Base-by-base conservation (phyloP, 140 eudicot species). In the Flaveria floridana region DNA sequence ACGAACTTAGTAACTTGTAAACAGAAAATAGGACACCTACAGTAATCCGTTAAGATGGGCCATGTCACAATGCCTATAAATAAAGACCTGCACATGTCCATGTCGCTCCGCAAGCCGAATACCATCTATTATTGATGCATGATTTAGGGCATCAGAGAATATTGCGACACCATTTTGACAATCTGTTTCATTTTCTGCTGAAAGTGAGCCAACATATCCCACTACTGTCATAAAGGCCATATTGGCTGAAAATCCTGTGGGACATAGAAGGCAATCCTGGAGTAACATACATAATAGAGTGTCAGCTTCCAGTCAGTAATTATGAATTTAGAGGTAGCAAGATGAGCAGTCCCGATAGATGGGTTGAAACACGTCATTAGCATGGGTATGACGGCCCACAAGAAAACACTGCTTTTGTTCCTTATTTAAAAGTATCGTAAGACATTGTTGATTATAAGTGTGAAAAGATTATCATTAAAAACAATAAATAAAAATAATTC, bases 201-300 rank as follows among this genome's bases (percentile, higher is more conserved):
- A 68, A 28, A 90, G 88, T 25, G 87, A 83, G 34, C 91, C 89
- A 76, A 94, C 58, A 69, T 87, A 88, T 82, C 96, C 99, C 62
- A 90, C 68, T 44, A 96, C 88, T 68, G 92, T 83, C 97, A 90
- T 88, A 66, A 94, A 79, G 50, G 99, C 97, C 99, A 94, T 90
- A 81, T 94, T 94, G 82, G 99, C 99, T 70, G 99, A 85, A 84
- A 94, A 90, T 82, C 97, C 97, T 80, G 99, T 90, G 56, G 99
- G 99, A 82, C 99, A 94, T 79, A 94, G 87, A 88, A 94, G 99
- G 89, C 96, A 94, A 85, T 94, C 99, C 97, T 94, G 78, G 78
- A 85, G 74, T 37, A 80, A 59, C 47, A 8, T 44, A 79, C 14
- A 80, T 21, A 68, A 37, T 55, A 41, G 7, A 14, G 39, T 46